phyloP scores from a whole-genome alignment of 495 filamentous ascomycete species.

The Penicillium nucicola region DNA sequence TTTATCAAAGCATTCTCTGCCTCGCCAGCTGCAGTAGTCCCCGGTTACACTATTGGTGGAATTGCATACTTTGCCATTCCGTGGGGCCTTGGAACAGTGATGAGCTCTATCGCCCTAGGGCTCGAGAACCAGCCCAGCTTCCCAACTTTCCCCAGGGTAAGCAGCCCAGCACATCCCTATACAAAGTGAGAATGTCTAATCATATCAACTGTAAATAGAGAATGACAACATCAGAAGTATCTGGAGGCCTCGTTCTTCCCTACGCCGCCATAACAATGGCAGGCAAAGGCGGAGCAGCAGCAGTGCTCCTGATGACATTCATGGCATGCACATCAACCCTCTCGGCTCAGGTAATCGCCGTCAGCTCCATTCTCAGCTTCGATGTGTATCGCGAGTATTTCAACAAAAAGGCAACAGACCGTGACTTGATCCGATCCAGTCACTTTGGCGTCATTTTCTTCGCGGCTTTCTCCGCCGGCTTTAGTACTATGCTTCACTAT shows the following conservation, averaged over 20 bases:
- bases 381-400: constrained; percentile 46
- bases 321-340: constrained; percentile 45
- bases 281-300: constrained; percentile 42
- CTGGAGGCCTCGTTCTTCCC: constrained; percentile 37
- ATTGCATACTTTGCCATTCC: constrained; percentile 45
- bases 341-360: constrained; percentile 42
- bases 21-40: constrained; percentile 33
- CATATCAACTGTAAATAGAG: constrained; percentile 8
- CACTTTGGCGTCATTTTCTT: constrained; percentile 46
- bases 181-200: background rate
- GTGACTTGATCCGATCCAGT: constrained; percentile 33
- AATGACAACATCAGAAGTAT: constrained; percentile 39
- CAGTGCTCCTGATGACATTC: constrained; percentile 40
- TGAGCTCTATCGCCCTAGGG: constrained; percentile 37
- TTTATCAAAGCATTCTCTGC: constrained; percentile 48
- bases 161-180: background rate
- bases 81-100: constrained; percentile 41
- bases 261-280: constrained; percentile 41
- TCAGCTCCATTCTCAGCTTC: constrained; percentile 40
- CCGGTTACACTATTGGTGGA: constrained; percentile 44
- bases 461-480: constrained; percentile 35
- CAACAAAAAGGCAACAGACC: constrained; percentile 38
- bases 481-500: constrained; percentile 38
- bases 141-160: constrained; percentile 42
- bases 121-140: constrained; percentile 40